A percentile compares a stretch with the other conserved stretches of the same genome.
Evolutionary conservation across 768 basidiomycete species (phyloP).

Genomic region (Thelephora ganbajun): DNA sequence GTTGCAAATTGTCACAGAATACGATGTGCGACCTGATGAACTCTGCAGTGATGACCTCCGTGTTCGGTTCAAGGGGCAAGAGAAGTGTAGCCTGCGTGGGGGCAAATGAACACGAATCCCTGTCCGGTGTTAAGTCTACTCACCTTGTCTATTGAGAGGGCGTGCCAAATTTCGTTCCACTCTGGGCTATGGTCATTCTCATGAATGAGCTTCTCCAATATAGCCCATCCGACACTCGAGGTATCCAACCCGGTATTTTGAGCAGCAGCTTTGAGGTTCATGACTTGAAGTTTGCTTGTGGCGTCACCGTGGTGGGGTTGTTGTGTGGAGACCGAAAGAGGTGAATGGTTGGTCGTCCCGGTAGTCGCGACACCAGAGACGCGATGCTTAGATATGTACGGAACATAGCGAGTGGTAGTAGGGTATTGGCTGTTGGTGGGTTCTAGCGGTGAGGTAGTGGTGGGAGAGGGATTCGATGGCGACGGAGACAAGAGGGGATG

Average conservation of each 20-base stretch:
- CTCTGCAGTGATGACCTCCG: constrained; percentile 50
- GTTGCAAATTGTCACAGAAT: constrained; percentile 30
- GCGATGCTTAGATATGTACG: constrained; percentile 67
- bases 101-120: constrained; percentile 2
- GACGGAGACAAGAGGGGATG: constrained; percentile 52
- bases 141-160: constrained; percentile 56
- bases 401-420: constrained; percentile 41
- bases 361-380: constrained; percentile 31
- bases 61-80: constrained; percentile 52
- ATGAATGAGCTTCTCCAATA: constrained; percentile 55
- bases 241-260: constrained; percentile 55
- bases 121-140: constrained; percentile 9
- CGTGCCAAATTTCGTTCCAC: constrained; percentile 59
- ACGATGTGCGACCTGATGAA: constrained; percentile 77
- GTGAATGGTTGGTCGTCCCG: constrained; percentile 25
- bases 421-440: constrained; percentile 3
- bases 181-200: constrained; percentile 38
- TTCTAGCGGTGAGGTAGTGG: constrained; percentile 6
- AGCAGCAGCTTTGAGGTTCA: constrained; percentile 60
- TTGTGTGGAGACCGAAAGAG: constrained; percentile 23
- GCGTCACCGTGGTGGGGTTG: constrained; percentile 42
- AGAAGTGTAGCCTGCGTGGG: constrained; percentile 57
- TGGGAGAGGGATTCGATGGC: constrained; percentile 9
- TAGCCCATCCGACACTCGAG: constrained; percentile 58
- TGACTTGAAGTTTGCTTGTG: constrained; percentile 52